phyloP scores from a whole-genome alignment of 495 filamentous ascomycete species.

The Staphylotrichum tortipilum region DNA sequence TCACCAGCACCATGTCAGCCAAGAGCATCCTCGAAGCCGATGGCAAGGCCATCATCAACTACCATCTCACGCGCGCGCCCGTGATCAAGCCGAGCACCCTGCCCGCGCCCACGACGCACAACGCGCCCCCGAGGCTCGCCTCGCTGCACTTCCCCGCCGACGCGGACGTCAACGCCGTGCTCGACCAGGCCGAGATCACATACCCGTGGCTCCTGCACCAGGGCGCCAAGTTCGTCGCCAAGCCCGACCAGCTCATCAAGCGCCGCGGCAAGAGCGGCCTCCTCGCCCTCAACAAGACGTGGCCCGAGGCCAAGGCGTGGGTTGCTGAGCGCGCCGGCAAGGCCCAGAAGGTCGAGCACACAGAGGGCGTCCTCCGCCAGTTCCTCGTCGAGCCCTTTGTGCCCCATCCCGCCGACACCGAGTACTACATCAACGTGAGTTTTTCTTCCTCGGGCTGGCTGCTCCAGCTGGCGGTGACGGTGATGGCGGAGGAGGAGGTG shows the following conservation, averaged over 20 bases:
- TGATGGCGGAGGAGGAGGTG: too few species aligned
- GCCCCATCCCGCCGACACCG: conserved; percentile 82
- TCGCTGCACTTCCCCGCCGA: conserved; percentile 90
- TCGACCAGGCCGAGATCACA: conserved; percentile 88
- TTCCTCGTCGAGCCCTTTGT: conserved; percentile 99
- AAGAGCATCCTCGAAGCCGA: conserved; percentile 98
- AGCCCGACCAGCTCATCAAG: conserved; percentile 99
- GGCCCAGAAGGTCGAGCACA: conserved; percentile 83
- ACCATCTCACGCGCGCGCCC: conserved; percentile 96
- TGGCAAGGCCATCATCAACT: conserved; percentile 99
- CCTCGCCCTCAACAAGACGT: conserved; percentile 92
- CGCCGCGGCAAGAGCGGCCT: conserved; percentile 97
- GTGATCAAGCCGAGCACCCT: conserved; percentile 98
- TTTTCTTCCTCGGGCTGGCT: conserved; percentile 54
- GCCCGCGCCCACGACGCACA: conserved; percentile 76
- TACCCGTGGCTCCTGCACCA: conserved; percentile 85
- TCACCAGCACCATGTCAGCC: conserved; percentile 71
- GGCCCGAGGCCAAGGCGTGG: conserved; percentile 87
- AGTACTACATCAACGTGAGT: conserved; percentile 89
- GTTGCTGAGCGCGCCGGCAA: conserved; percentile 86
- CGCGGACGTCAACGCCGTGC: conserved; percentile 68
- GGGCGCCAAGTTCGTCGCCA: conserved; percentile 91
- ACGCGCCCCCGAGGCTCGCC: conserved; percentile 81
- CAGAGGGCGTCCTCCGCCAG: conserved; percentile 77
- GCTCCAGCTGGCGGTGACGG: too few species aligned